Conservation (phyloP, 1,139 yeast genomes). For the Pichia sp. region DNA sequence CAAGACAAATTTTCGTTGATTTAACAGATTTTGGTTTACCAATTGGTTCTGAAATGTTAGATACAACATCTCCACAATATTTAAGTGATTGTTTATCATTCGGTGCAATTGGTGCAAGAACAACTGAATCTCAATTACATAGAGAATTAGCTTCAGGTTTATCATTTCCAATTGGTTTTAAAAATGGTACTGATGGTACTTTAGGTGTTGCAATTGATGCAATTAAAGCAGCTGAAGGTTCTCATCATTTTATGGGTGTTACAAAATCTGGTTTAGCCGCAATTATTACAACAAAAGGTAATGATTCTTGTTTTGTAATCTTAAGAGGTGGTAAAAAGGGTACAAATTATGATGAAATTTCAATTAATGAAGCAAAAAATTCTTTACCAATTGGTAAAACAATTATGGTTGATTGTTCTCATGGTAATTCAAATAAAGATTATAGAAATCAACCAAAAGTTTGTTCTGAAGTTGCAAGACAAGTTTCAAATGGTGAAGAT, state of each 20-base stretch:
- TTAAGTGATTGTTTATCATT: slow-evolving; percentile 84
- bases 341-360: slow-evolving; percentile 81
- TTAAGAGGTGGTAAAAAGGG: slow-evolving; percentile 94
- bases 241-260: slow-evolving; percentile 96
- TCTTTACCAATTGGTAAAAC: slow-evolving; percentile 45
- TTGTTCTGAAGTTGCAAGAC: slow-evolving; percentile 70
- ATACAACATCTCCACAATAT: slow-evolving; percentile 97
- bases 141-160: slow-evolving; percentile 95
- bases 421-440: slow-evolving; percentile 93
- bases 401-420: slow-evolving; percentile 95
- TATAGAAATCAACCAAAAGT: slow-evolving; percentile 93
- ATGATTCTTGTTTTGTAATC: slow-evolving; percentile 81
- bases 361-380: slow-evolving; percentile 70
- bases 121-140: slow-evolving; percentile 96
- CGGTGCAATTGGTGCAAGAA: slow-evolving; percentile 98
- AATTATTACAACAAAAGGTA: slow-evolving; percentile 92
- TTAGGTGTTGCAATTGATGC: slow-evolving; percentile 93
- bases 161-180: slow-evolving; percentile 97
- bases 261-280: slow-evolving; percentile 97
- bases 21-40: slow-evolving; percentile 76
- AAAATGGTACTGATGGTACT: slow-evolving; percentile 97
- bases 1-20: slow-evolving; percentile 81
- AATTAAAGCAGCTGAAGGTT: slow-evolving; percentile 81
- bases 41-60: slow-evolving; percentile 96
- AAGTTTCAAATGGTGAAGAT: slow-evolving; percentile 74